These are phyloP conservation scores for Penicillium sp. DNA, from an alignment of 2,329 filamentous ascomycete genomes.

Conservation along the genomic window DNA sequence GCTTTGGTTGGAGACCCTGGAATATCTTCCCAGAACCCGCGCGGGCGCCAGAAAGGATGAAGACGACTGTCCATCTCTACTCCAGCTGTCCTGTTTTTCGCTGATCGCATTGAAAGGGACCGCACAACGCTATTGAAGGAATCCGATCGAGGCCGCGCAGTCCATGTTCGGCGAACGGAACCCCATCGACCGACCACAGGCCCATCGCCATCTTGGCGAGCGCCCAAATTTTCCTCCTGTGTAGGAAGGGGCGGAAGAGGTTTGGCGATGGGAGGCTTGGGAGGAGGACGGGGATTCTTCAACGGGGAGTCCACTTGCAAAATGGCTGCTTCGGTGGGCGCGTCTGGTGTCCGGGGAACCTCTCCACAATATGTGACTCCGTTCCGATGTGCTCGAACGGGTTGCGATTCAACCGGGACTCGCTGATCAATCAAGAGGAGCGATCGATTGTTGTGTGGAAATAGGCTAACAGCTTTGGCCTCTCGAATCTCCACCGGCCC, in stretches of 20 bases:
- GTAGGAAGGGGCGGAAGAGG: constrained; percentile 53
- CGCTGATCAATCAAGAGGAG: constrained; percentile 59
- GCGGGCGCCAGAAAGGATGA: constrained; percentile 60
- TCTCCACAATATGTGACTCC: constrained; percentile 7
- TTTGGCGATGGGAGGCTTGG: constrained; percentile 53
- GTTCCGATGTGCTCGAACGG: constrained; percentile 28
- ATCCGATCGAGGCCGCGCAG: constrained; percentile 38
- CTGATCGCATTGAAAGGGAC: constrained; percentile 39
- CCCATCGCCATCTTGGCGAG: constrained; percentile 18
- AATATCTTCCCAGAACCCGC: constrained; percentile 59
- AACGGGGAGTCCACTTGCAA: constrained; percentile 53
- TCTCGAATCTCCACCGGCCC: constrained; percentile 56
- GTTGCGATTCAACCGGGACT: constrained; percentile 27
- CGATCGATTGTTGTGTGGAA: constrained; percentile 60
- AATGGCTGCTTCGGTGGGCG: constrained; percentile 9
- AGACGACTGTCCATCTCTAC: constrained; percentile 47
- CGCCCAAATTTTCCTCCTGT: constrained; percentile 25
- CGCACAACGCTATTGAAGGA: constrained; percentile 37
- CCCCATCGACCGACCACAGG: constrained; percentile 31
- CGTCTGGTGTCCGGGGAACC: constrained; percentile 29
- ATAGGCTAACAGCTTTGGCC: constrained; percentile 57
- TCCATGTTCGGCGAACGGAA: constrained; percentile 38
- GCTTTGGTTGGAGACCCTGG: constrained; percentile 38
- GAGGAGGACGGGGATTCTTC: constrained; percentile 55
- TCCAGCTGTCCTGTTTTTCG: constrained; percentile 42